Percentiles rank a stretch among this genome's conserved stretches.
Conservation (phyloP, 2,329 filamentous ascomycete species). For the Cercospora zeina region DNA sequence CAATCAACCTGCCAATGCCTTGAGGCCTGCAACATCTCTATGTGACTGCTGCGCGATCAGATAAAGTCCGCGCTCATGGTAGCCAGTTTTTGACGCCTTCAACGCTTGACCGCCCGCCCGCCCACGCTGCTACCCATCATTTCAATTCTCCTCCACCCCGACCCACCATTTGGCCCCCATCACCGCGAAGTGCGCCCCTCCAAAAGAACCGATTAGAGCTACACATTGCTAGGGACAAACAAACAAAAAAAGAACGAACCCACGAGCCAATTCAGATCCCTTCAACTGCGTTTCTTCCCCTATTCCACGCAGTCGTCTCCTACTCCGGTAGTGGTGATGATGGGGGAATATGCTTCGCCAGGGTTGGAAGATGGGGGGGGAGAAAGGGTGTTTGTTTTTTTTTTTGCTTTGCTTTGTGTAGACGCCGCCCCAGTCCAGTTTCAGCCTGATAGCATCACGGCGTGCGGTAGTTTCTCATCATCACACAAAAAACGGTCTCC, state of each 20-base stretch:
- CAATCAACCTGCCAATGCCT: slow-evolving; percentile 4
- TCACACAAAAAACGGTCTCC: background rate
- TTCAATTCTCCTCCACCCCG: background rate
- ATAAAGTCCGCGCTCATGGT: slow-evolving; percentile 1
- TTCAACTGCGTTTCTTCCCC: background rate
- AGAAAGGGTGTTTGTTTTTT: slow-evolving; percentile 2
- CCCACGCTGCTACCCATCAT: too few relatives aligned
- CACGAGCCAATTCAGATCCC: background rate
- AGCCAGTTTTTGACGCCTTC: background rate
- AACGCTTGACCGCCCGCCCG: background rate
- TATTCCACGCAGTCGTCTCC: background rate
- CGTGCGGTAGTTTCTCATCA: background rate
- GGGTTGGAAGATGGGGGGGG: background rate
- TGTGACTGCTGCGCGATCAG: slow-evolving; percentile 8
- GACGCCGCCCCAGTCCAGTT: background rate
- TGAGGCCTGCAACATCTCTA: slow-evolving; percentile 13
- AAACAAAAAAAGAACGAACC: background rate
- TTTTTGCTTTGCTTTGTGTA: slow-evolving; percentile 1
- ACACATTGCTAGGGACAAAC: background rate
- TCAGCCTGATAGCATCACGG: slow-evolving; percentile 5
- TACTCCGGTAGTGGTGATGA: background rate
- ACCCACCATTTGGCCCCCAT: slow-evolving; percentile 1
- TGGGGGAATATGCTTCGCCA: background rate
- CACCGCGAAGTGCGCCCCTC: background rate
- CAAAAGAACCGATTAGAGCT: slow-evolving; percentile 3